Base-by-base conservation (phyloP, 805 yeast species). In the Scheffersomyces lignosus region DNA sequence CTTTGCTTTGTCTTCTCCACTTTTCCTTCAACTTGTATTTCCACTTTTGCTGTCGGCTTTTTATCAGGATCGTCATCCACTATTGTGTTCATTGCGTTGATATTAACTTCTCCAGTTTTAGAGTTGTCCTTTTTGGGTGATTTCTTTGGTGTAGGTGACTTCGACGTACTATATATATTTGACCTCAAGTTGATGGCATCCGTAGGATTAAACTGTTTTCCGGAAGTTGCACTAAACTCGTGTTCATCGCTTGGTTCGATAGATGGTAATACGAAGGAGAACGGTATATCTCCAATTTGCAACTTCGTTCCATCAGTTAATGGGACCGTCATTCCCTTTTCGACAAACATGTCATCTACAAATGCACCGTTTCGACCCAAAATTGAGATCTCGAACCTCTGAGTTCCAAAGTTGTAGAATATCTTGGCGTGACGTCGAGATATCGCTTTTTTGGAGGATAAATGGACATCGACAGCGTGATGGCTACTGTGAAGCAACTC, bases 291-390 rank as follows among this genome's bases (percentile, higher is more conserved):
- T 10, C 97, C 98, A 27, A 93, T 87, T 59, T 93, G 98, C 33
- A 93, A 81, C 50, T 85, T 84, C 1, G 90, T 80, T 27, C 83
- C 86, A 61, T 91, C 87, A 15, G 71, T 71, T 31, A 93, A 66
- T 2, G 96, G 96, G 6, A 93, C 89, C 0, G 99, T 93, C 25
- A 87, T 81, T 6, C 96, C 97, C 43, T 85, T 79, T 55, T 88
- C 96, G 5, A 93, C 83, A 59, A 91, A 93, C 24, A 71, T 71
- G 47, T 89, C 96, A 60, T 91, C 93, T 3, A 93, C 96, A 70
- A 93, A 93, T 2, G 97, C 97, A 26, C 99, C 99, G 59, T 93
- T 93, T 49, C 96, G 76, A 14, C 99, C 99, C 49, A 90, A 71
- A 2, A 93, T 89, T 6, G 95, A 82, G 30, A 93, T 66, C 61